phyloP scores from a whole-genome alignment of 2,329 filamentous ascomycete species.

The Curvularia lunata region DNA sequence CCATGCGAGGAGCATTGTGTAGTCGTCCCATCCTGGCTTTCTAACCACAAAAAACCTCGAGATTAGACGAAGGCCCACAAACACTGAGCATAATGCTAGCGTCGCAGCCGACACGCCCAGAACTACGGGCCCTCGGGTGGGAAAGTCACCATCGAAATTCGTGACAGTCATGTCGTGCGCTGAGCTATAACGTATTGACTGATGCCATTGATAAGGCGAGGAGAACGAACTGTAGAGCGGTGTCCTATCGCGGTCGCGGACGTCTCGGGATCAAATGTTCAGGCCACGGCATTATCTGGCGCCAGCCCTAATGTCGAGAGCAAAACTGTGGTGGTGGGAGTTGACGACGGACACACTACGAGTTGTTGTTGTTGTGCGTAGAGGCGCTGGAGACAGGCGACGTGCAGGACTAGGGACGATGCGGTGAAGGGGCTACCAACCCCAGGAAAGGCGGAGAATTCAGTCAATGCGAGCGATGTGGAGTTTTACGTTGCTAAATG shows the following conservation, averaged over 20 bases:
- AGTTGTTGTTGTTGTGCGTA: slow-evolving; percentile 2
- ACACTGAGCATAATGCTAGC: slow-evolving; percentile 72
- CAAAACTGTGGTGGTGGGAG: not conserved
- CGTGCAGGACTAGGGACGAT: slow-evolving; percentile 10
- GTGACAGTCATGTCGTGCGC: slow-evolving; percentile 37
- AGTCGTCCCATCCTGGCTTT: slow-evolving; percentile 77
- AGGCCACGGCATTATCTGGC: slow-evolving; percentile 34
- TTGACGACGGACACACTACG: not conserved
- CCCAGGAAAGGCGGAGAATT: slow-evolving; percentile 30
- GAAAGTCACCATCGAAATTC: slow-evolving; percentile 24
- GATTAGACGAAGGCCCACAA: slow-evolving; percentile 75
- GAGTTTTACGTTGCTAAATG: slow-evolving; percentile 26
- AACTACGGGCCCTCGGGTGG: slow-evolving; percentile 54
- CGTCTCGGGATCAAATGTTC: slow-evolving; percentile 29
- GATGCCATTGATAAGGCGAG: slow-evolving; percentile 13
- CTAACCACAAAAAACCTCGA: slow-evolving; percentile 76
- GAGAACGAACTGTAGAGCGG: slow-evolving; percentile 1
- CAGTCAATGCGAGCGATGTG: slow-evolving; percentile 25
- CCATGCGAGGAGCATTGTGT: slow-evolving; percentile 82
- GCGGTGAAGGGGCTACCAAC: slow-evolving; percentile 30
- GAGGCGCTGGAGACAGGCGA: slow-evolving; percentile 9
- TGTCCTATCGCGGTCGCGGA: slow-evolving; percentile 32
- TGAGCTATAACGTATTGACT: slow-evolving; percentile 11
- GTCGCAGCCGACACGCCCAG: slow-evolving; percentile 74
- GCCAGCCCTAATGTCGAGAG: slow-evolving; percentile 15